Evolutionary conservation across 352 stramenopile species (phyloP).

Genomic region (Pythium oligandrum): DNA sequence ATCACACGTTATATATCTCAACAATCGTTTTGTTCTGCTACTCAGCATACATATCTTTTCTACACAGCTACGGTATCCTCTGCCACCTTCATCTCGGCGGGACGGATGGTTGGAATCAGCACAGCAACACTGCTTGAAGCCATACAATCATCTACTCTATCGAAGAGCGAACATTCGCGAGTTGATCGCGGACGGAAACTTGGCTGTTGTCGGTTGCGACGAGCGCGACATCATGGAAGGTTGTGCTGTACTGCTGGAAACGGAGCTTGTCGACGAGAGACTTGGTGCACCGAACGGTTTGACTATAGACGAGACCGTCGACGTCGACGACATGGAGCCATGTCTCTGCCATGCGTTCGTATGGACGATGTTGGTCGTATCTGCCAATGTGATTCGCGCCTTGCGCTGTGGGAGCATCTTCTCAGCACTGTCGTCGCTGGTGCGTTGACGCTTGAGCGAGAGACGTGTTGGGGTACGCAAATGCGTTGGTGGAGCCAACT

Average conservation of each 20-base stretch:
- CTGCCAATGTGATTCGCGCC: conserved; percentile 25
- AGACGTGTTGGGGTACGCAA: conserved; percentile 55
- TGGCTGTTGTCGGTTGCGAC: neutral
- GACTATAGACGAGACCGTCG: neutral
- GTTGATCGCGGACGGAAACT: neutral
- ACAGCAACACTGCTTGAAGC: no score
- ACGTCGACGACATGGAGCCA: neutral
- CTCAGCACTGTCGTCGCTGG: conserved; percentile 45
- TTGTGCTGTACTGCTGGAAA: no score
- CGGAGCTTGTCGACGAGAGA: no score
- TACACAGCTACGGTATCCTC: no score
- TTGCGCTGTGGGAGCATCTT: conserved; percentile 47
- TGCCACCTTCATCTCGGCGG: no score
- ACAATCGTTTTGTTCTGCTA: no score
- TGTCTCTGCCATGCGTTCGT: conserved; percentile 18
- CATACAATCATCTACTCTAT: conserved; percentile 2
- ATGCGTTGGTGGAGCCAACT: conserved; percentile 34
- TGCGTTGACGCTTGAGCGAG: conserved; percentile 46
- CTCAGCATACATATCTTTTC: no score
- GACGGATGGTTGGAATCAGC: no score
- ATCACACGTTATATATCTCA: no score
- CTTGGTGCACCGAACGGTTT: conserved; percentile 2
- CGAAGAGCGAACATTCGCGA: conserved; percentile 16
- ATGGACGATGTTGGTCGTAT: conserved; percentile 24
- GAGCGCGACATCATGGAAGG: no score